These are phyloP conservation scores for Sordariomycetes sp. DNA, from an alignment of 2,329 filamentous ascomycete genomes.

Conservation along the genomic window DNA sequence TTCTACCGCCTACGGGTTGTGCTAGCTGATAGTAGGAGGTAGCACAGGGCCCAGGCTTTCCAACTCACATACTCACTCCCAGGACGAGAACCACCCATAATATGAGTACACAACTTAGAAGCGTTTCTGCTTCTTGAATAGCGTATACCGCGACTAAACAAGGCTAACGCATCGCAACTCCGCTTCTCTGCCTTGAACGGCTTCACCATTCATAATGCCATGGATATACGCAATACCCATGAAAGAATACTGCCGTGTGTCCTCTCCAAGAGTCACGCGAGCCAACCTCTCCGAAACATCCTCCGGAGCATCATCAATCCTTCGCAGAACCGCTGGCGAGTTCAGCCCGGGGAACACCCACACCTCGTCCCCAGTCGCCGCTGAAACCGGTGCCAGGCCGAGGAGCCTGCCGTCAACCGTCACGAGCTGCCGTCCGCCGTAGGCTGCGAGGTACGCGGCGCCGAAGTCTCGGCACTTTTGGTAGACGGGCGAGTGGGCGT, in stretches of 20 bases:
- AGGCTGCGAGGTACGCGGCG: conserved; percentile 8
- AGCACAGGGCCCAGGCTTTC: no score
- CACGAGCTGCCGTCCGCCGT: conserved; percentile 12
- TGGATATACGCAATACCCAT: conserved; percentile 6
- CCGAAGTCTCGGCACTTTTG: conserved; percentile 9
- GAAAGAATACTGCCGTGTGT: conserved; percentile 6
- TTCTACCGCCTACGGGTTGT: no score
- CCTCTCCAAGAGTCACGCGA: not conserved
- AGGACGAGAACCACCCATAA: no score
- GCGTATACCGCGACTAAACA: not conserved
- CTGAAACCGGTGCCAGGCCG: conserved; percentile 9
- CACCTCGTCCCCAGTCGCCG: conserved; percentile 10
- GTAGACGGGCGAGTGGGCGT: conserved; percentile 7
- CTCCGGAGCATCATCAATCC: not conserved
- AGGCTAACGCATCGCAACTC: not conserved
- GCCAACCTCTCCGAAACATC: not conserved
- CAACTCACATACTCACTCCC: no score
- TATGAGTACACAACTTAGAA: no score
- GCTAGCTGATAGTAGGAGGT: no score
- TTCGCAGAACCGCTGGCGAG: conserved; percentile 8
- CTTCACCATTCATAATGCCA: conserved; percentile 10
- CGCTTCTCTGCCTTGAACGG: not conserved
- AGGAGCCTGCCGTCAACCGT: conserved; percentile 8
- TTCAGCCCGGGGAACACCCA: conserved; percentile 11
- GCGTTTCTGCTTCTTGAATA: no score